Percentiles rank a stretch among this genome's conserved stretches.
phyloP scores from a whole-genome alignment of 2,329 filamentous ascomycete genomes.

The Fusarium phyllophilum region DNA sequence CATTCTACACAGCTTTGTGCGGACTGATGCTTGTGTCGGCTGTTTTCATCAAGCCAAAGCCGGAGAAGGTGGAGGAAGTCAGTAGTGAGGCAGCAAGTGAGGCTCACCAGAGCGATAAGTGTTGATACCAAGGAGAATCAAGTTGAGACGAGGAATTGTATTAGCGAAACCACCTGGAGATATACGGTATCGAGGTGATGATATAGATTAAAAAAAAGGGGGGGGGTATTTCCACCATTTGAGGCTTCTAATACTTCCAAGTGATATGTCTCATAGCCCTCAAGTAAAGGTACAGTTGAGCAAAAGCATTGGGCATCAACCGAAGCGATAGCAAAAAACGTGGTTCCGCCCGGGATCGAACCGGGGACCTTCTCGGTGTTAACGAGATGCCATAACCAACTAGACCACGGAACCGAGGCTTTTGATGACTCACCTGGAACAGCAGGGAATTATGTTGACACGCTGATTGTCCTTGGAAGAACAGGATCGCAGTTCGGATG shows the following conservation, averaged over 20 bases:
- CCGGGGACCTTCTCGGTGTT: constrained; percentile 15
- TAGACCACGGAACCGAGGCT: constrained; percentile 10
- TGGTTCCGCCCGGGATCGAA: constrained; percentile 17
- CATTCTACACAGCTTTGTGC: constrained; percentile 31
- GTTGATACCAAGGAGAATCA: background rate
- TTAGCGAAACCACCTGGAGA: background rate
- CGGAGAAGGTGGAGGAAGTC: background rate
- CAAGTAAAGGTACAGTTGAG: fast-evolving
- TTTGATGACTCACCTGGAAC: background rate
- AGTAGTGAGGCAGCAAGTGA: background rate
- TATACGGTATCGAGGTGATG: background rate
- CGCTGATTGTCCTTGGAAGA: fast-evolving
- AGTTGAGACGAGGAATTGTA: background rate
- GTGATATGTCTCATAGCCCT: no score
- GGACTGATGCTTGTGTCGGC: constrained; percentile 23
- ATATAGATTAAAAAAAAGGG: background rate
- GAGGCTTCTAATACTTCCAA: background rate
- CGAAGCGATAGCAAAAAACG: background rate
- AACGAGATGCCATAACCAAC: constrained; percentile 13
- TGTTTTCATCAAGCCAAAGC: constrained; percentile 29
- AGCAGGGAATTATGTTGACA: fast-evolving
- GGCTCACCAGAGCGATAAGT: background rate
- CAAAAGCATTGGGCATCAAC: background rate
- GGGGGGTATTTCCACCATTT: background rate
- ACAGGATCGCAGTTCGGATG: no score